Conservation (phyloP, 78 protist species). For the Dictyostelium firmibasis region DNA sequence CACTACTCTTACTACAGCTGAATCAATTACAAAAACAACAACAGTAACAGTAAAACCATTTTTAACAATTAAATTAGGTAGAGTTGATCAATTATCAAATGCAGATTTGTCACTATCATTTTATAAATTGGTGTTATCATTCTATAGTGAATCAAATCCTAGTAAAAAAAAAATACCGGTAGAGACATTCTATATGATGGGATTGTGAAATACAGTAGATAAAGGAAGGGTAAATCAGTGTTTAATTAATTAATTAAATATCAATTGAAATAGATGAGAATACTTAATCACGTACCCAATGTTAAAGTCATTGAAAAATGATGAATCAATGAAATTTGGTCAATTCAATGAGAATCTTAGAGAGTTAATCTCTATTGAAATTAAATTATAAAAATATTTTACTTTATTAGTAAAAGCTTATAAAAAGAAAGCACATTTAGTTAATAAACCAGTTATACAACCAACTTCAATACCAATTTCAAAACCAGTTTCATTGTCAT, state of each 20-base stretch:
- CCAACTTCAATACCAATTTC: not conserved
- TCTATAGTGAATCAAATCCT: constrained; percentile 26
- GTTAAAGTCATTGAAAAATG: not conserved
- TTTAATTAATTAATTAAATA: not conserved
- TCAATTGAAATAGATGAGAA: not conserved
- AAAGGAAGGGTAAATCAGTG: constrained; percentile 37
- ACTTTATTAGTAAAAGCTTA: constrained; percentile 36
- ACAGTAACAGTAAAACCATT: not conserved
- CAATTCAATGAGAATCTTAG: constrained; percentile 19
- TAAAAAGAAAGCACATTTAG: not conserved
- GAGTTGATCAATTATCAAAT: constrained; percentile 46
- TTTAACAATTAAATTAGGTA: constrained; percentile 22
- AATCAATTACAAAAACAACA: not conserved
- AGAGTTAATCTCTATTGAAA: constrained; percentile 53
- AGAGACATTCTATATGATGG: constrained; percentile 83
- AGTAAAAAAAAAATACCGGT: constrained; percentile 32
- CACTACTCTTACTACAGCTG: not conserved
- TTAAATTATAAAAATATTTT: constrained; percentile 39
- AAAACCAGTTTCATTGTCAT: not conserved
- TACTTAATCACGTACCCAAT: not conserved
- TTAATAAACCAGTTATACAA: not conserved
- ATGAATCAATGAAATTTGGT: not conserved
- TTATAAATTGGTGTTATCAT: constrained; percentile 31
- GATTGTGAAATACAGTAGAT: constrained; percentile 64
- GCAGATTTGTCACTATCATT: not conserved